phyloP scores from a whole-genome alignment of 768 basidiomycete genomes.

The Leucocoprinus birnbaumii region DNA sequence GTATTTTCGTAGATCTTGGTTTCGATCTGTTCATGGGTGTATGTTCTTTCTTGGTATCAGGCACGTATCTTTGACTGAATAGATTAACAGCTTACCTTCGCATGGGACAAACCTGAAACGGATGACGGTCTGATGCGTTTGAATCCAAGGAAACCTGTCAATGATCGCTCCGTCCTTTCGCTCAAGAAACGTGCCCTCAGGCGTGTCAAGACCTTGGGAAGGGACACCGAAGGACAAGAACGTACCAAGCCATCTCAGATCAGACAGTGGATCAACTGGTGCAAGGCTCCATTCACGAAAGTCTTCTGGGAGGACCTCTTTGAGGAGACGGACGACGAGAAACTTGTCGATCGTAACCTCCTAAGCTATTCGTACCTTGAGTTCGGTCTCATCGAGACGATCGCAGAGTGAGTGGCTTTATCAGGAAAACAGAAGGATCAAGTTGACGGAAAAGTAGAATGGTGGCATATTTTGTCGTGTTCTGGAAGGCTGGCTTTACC shows the following conservation, averaged over 20 bases:
- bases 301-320: constrained; percentile 57
- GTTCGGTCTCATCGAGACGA: constrained; percentile 57
- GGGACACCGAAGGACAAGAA: constrained; percentile 51
- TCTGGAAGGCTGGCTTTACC: constrained; percentile 58
- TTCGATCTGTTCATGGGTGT: constrained; percentile 69
- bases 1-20: constrained; percentile 50
- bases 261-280: constrained; percentile 30
- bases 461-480: constrained; percentile 66
- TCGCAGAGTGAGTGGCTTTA: constrained; percentile 43
- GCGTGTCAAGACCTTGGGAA: constrained; percentile 49
- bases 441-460: constrained; percentile 31
- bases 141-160: constrained; percentile 67
- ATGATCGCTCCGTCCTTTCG: constrained; percentile 46
- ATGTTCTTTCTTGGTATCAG: constrained; percentile 18
- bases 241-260: constrained; percentile 38
- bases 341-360: constrained; percentile 57
- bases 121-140: constrained; percentile 65
- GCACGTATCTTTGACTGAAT: background rate
- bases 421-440: background rate
- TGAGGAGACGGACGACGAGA: constrained; percentile 53
- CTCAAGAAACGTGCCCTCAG: constrained; percentile 57
- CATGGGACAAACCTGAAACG: constrained; percentile 71
- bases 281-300: constrained; percentile 53
- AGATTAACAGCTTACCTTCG: constrained; percentile 54
- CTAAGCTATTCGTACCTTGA: constrained; percentile 69